Percentiles rank a stretch among this genome's conserved stretches.
These are phyloP conservation scores for Globisporangium cystogenes DNA, from an alignment of 352 stramenopile genomes.

Conservation along the genomic window DNA sequence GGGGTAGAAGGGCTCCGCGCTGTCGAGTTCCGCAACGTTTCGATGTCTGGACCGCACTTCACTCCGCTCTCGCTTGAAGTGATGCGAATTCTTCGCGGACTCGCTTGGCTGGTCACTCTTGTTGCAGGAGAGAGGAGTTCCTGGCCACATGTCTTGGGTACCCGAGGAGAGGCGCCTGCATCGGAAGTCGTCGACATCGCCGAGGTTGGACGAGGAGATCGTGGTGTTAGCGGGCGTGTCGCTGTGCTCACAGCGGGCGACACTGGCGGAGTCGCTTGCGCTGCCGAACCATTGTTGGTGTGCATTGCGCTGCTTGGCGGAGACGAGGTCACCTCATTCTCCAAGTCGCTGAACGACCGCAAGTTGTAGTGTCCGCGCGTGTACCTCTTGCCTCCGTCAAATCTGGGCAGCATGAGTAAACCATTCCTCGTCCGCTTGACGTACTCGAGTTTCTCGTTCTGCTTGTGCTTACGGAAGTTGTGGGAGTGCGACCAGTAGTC, in stretches of 20 bases:
- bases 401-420: conserved; percentile 52
- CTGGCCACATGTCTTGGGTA: neutral
- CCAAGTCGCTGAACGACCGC: conserved; percentile 37
- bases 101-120: conserved; percentile 6
- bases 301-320: conserved; percentile 2
- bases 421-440: conserved; percentile 62
- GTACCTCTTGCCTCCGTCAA: conserved; percentile 49
- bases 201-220: conserved; percentile 10
- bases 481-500: conserved; percentile 72
- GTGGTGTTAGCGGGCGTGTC: conserved; percentile 18
- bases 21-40: conserved; percentile 4
- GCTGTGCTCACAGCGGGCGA: neutral
- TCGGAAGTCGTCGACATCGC: neutral
- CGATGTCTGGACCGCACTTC: conserved; percentile 3
- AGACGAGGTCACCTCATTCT: conserved; percentile 12
- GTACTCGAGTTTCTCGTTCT: conserved; percentile 48
- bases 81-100: conserved; percentile 25
- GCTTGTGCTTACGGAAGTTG: conserved; percentile 41
- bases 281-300: neutral
- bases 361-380: conserved; percentile 37
- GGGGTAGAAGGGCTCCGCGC: neutral
- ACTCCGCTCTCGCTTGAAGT: neutral
- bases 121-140: neutral
- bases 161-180: neutral
- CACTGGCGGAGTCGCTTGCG: neutral